Percentiles rank a stretch among this genome's conserved stretches.
Evolutionary conservation across 345 rosid genomes (phyloP).

Genomic region (Clarkia xantiana): DNA sequence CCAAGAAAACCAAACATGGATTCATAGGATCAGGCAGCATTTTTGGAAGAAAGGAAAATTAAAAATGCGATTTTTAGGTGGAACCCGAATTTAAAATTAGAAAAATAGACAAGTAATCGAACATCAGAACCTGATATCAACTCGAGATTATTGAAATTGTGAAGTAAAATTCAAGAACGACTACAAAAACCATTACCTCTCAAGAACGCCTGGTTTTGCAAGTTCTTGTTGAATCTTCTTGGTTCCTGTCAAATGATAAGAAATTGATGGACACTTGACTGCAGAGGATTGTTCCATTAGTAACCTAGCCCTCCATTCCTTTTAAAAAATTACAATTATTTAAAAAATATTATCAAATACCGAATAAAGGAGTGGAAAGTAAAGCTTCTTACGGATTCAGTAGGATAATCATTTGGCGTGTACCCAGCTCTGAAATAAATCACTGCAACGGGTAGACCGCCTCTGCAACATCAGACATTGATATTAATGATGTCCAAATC

Average conservation of each 20-base stretch:
- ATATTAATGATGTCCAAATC: conserved; percentile 5
- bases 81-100: too few species aligned
- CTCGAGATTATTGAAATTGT: not conserved
- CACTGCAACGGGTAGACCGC: conserved; percentile 49
- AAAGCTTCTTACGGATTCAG: conserved; percentile 62
- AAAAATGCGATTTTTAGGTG: too few species aligned
- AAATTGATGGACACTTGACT: conserved; percentile 73
- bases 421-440: conserved; percentile 94
- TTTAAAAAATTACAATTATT: conserved; percentile 6
- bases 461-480: conserved; percentile 36
- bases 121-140: conserved; percentile 27
- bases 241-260: conserved; percentile 88
- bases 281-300: conserved; percentile 80
- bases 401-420: conserved; percentile 76
- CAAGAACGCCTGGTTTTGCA: conserved; percentile 80
- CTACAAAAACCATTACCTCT: conserved; percentile 35
- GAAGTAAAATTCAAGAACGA: not conserved
- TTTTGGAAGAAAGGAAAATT: too few species aligned
- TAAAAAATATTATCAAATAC: not conserved
- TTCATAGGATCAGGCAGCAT: too few species aligned
- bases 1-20: too few species aligned
- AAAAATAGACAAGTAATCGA: too few species aligned
- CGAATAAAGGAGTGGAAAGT: not conserved
- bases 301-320: conserved; percentile 94
- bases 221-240: conserved; percentile 97